A percentile compares a stretch with the other conserved stretches of the same genome.
phyloP scores from a whole-genome alignment of 805 yeast genomes.

The Metschnikowia shivogae region DNA sequence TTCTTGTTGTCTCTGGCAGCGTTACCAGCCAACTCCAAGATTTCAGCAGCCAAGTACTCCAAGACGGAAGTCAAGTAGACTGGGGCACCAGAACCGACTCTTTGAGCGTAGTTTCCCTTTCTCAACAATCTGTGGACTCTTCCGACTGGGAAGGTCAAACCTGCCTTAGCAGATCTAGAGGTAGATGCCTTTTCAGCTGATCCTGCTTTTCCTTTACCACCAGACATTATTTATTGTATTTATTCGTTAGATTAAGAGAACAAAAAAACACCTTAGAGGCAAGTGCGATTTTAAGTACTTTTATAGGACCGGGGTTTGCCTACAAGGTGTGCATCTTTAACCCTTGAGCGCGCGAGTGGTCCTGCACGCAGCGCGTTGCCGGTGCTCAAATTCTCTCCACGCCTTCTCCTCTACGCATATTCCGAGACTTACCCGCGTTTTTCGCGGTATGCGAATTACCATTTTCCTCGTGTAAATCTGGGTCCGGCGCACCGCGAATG shows the following conservation, averaged over 20 bases:
- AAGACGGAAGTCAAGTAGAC: slow-evolving; percentile 48
- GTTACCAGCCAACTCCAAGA: slow-evolving; percentile 50
- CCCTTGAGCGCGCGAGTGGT: slow-evolving; percentile 5
- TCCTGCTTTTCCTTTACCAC: slow-evolving; percentile 40
- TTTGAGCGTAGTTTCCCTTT: slow-evolving; percentile 49
- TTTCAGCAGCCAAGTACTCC: slow-evolving; percentile 49
- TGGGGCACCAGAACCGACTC: slow-evolving; percentile 52
- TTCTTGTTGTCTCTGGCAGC: slow-evolving; percentile 79
- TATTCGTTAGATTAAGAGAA: slow-evolving; percentile 5
- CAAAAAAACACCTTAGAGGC: slow-evolving; percentile 1
- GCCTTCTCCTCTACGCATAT: slow-evolving; percentile 12
- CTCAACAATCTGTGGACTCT: slow-evolving; percentile 49
- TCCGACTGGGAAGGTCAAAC: slow-evolving; percentile 49
- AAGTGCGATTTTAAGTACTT: slow-evolving; percentile 9
- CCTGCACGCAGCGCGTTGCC: slow-evolving; percentile 11
- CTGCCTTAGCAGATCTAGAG: slow-evolving; percentile 48
- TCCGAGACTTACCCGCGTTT: slow-evolving; percentile 16
- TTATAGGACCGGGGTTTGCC: slow-evolving; percentile 7
- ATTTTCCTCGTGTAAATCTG: slow-evolving; percentile 4
- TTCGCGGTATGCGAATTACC: slow-evolving; percentile 10
- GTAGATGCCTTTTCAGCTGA: slow-evolving; percentile 46
- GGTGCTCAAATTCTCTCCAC: slow-evolving; percentile 12
- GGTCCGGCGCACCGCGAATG: slow-evolving; percentile 1
- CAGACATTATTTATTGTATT: slow-evolving; percentile 19
- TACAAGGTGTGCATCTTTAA: slow-evolving; percentile 5